phyloP scores from a whole-genome alignment of 345 rosid genomes.

The Anastatica hierochuntica region DNA sequence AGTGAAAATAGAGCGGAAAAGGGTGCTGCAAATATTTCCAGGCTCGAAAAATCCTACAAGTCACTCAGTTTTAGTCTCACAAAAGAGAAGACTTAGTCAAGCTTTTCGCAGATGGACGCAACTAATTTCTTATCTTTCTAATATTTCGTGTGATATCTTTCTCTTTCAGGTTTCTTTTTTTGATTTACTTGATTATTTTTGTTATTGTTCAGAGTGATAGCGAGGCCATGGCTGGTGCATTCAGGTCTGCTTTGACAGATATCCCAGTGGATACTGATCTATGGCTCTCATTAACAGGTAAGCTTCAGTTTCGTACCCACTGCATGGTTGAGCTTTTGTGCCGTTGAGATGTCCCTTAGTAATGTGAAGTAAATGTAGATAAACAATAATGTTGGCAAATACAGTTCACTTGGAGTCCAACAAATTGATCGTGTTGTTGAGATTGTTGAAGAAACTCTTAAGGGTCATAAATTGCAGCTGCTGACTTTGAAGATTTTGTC shows the following conservation, averaged over 20 bases:
- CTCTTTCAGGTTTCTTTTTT: neutral
- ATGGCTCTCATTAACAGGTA: too few relatives aligned
- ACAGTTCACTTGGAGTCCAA: slow-evolving; percentile 96
- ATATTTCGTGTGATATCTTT: neutral
- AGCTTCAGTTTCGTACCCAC: too few relatives aligned
- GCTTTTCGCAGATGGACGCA: neutral
- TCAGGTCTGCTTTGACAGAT: too few relatives aligned
- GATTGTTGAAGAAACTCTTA: slow-evolving; percentile 92
- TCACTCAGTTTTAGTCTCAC: slow-evolving; percentile 45
- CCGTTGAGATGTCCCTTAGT: too few relatives aligned
- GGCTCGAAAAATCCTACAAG: slow-evolving; percentile 66
- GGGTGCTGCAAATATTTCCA: slow-evolving; percentile 86
- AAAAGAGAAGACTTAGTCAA: neutral
- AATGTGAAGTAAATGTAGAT: too few relatives aligned
- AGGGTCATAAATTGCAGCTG: slow-evolving; percentile 92
- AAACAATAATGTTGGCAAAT: too few relatives aligned
- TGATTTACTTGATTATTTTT: neutral
- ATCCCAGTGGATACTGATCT: too few relatives aligned
- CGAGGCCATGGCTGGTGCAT: too few relatives aligned
- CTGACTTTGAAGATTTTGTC: slow-evolving; percentile 77
- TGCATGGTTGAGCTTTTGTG: too few relatives aligned
- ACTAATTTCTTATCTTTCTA: too few relatives aligned
- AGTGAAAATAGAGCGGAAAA: slow-evolving; percentile 66
- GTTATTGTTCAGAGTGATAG: too few relatives aligned
- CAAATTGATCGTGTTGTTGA: slow-evolving; percentile 97